A percentile compares a stretch with the other conserved stretches of the same genome.
Conservation (phyloP, 2,329 filamentous ascomycete genomes). For the Xylaria sp. region DNA sequence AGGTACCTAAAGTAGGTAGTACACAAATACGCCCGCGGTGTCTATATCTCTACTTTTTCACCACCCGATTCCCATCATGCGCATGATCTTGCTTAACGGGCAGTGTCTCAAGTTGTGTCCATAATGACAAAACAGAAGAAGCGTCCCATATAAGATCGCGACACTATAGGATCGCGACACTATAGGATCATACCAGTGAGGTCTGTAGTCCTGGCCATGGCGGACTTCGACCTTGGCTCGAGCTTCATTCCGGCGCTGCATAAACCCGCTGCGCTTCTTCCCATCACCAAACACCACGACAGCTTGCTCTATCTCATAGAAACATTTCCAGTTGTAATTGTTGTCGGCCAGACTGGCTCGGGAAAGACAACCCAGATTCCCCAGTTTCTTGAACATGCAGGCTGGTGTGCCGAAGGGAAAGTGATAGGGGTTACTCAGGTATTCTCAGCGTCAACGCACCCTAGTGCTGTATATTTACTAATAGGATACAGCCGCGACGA, state of each 20-base stretch:
- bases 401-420: conserved; percentile 88
- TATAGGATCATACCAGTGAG: conserved; percentile 20
- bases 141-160: conserved; percentile 9
- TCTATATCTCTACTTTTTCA: background rate
- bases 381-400: conserved; percentile 86
- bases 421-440: conserved; percentile 91
- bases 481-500: conserved; percentile 74
- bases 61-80: background rate
- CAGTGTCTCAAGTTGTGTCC: conserved; percentile 10
- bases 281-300: conserved; percentile 85
- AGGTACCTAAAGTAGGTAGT: conserved; percentile 2
- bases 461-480: conserved; percentile 18
- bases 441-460: conserved; percentile 47
- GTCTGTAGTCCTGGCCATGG: conserved; percentile 53
- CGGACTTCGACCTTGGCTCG: conserved; percentile 67
- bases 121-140: conserved; percentile 13
- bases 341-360: conserved; percentile 93
- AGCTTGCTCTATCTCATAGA: conserved; percentile 88
- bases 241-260: conserved; percentile 83
- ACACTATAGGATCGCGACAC: conserved; percentile 18
- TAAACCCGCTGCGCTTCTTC: conserved; percentile 84
- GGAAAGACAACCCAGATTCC: conserved; percentile 97
- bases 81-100: conserved; percentile 10
- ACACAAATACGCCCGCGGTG: conserved; percentile 9
- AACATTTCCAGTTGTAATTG: conserved; percentile 83